Evolutionary conservation across 192 early-diverging fungal species (phyloP).

Genomic region (Rhizoclosmatium globosum): DNA sequence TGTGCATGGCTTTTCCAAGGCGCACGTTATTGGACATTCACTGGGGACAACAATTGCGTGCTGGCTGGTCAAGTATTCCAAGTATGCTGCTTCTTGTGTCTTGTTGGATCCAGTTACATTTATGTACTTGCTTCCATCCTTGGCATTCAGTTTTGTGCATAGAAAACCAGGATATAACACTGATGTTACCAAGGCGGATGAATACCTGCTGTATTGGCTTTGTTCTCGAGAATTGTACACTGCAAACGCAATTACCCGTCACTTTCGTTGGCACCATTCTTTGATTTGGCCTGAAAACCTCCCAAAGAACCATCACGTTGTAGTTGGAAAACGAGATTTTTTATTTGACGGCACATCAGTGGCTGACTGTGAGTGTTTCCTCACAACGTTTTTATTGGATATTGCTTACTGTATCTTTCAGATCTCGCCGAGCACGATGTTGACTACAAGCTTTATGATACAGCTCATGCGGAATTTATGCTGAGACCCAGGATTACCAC

Average conservation of each 20-base stretch:
- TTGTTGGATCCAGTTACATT: conserved; percentile 74
- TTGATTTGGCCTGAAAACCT: conserved; percentile 39
- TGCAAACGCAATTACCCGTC: conserved; percentile 61
- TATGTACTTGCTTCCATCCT: conserved; percentile 62
- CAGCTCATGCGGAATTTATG: conserved; percentile 47
- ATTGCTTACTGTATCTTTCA: background rate
- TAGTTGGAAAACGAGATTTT: conserved; percentile 38
- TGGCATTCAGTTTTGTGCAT: conserved; percentile 65
- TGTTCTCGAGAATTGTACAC: conserved; percentile 69
- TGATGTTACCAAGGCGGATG: conserved; percentile 29
- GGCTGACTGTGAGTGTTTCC: conserved; percentile 28
- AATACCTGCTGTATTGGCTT: conserved; percentile 63
- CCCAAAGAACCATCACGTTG: conserved; percentile 33
- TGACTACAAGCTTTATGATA: conserved; percentile 4
- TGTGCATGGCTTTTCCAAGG: conserved; percentile 56
- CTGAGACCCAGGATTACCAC: conserved; percentile 19
- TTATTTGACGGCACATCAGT: conserved; percentile 41
- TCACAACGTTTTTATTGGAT: background rate
- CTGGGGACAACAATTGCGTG: conserved; percentile 67
- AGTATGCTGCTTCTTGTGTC: conserved; percentile 57
- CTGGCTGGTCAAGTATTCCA: conserved; percentile 63
- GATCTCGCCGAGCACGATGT: conserved; percentile 37
- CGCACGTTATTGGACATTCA: conserved; percentile 73
- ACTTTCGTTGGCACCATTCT: conserved; percentile 47
- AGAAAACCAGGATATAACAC: conserved; percentile 39